Evolutionary conservation across 2,329 filamentous ascomycete genomes (phyloP), one percentile per base, ranked within the genome.

Genomic region (Colletotrichum tofieldiae): DNA sequence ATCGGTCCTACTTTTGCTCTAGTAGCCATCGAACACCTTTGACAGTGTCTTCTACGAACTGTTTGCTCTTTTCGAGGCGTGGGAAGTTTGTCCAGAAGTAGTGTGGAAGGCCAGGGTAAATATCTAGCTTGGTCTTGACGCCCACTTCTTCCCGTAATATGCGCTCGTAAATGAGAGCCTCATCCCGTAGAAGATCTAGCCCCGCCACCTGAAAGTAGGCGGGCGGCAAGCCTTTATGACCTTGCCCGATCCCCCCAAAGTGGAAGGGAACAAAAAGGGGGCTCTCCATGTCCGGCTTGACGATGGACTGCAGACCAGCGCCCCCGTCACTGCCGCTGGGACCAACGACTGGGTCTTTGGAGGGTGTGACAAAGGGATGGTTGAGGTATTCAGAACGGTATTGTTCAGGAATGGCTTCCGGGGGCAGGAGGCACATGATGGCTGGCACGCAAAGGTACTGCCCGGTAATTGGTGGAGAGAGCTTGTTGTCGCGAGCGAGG

Each of bases 141-240:
- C 78, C 80, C 41, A 85, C 81, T 65, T 85, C 84, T 63, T 85
- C 84, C 41, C 82, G 78, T 68, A 90, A 75, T 2, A 85, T 76
- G 49, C 82, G 77, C 73, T 88, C 87, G 73, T 89, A 90, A 0
- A 89, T 84, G 56, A 90, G 72, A 0, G 80, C 85, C 65, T 89
- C 88, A 70, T 90, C 88, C 5, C 88, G 78, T 3, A 87, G 73
- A 0, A 84, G 84, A 75, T 90, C 88, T 70, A 86, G 71, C 14
- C 87, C 88, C 72, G 82, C 84, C 0, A 88, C 80, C 75, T 88
- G 86, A 1, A 90, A 78, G 75, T 72, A 72, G 5, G 59, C 65
- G 37, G 65, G 65, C n/a, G 65, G 65, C n/a, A 72, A 16, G 1
- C 69, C 65, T 16, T 39, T 54, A 29, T 72, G 69, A 5, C 69